A percentile compares a stretch with the other conserved stretches of the same genome.
These are phyloP conservation scores for Marchantia paleacea DNA, from an alignment of 225 moss, liverwort and hornwort species.

Conservation along the genomic window DNA sequence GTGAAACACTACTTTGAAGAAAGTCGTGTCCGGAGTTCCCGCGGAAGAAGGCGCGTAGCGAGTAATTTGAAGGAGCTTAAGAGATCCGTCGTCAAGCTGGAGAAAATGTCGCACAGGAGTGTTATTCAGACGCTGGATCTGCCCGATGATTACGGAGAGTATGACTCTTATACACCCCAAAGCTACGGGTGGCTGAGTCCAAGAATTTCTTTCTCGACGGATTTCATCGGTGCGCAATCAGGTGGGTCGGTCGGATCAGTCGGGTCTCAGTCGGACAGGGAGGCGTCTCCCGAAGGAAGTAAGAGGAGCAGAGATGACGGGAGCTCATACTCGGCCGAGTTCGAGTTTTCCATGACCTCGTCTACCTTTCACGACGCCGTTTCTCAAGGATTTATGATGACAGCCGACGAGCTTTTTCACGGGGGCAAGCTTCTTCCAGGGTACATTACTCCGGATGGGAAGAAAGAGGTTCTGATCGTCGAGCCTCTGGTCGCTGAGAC, in stretches of 20 bases:
- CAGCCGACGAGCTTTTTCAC: constrained; percentile 88
- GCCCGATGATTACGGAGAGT: constrained; percentile 36
- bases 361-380: constrained; percentile 51
- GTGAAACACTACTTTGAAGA: no score
- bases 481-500: constrained; percentile 13
- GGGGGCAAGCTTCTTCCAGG: constrained; percentile 83
- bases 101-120: constrained; percentile 39
- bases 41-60: not conserved
- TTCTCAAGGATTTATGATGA: constrained; percentile 59
- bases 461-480: constrained; percentile 21
- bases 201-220: constrained; percentile 18
- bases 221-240: constrained; percentile 8
- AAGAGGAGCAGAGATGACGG: constrained; percentile 21
- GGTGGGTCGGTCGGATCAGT: constrained; percentile 12
- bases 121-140: constrained; percentile 45
- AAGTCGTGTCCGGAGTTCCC: no score
- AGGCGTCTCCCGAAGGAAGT: constrained; percentile 25
- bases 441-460: constrained; percentile 40
- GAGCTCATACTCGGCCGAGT: constrained; percentile 27
- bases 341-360: constrained; percentile 79
- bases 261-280: constrained; percentile 14
- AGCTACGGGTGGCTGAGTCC: constrained; percentile 35
- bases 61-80: not conserved
- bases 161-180: constrained; percentile 23
- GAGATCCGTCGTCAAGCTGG: not conserved